A percentile compares a stretch with the other conserved stretches of the same genome.
Evolutionary conservation across 164 flowering plant genomes (phyloP).

Genomic region (Nymphaea colorata): DNA sequence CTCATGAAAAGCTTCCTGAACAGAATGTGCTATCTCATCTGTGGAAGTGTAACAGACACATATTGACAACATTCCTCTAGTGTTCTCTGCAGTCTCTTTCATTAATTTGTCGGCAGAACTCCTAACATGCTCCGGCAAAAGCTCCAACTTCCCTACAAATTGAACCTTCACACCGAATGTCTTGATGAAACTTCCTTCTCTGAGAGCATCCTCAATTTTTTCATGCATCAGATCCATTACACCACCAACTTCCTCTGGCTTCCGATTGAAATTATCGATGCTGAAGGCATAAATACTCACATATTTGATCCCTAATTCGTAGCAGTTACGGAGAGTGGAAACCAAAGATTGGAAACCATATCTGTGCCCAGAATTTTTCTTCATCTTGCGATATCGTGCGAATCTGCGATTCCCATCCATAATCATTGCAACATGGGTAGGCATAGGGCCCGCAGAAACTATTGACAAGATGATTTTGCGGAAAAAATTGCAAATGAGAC

Average conservation of each 20-base stretch:
- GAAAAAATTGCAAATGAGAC: constrained; percentile 6
- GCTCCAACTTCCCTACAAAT: constrained; percentile 56
- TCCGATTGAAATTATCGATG: constrained; percentile 66
- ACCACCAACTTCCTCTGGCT: constrained; percentile 46
- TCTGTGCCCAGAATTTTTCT: constrained; percentile 34
- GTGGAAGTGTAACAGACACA: constrained; percentile 67
- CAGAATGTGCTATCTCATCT: constrained; percentile 59
- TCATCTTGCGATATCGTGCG: constrained; percentile 30
- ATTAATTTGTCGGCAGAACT: constrained; percentile 56
- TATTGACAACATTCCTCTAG: constrained; percentile 29
- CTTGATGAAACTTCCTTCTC: constrained; percentile 41
- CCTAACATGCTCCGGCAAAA: constrained; percentile 40
- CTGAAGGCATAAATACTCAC: constrained; percentile 70
- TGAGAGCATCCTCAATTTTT: constrained; percentile 47
- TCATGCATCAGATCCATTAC: constrained; percentile 61
- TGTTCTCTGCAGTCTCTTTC: constrained; percentile 40
- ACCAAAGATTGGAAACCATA: constrained; percentile 36
- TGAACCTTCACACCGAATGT: constrained; percentile 39
- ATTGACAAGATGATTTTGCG: constrained; percentile 23
- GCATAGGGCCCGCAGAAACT: constrained; percentile 46
- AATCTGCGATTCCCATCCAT: constrained; percentile 67
- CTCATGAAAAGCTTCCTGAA: constrained; percentile 28
- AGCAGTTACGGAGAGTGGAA: constrained; percentile 48
- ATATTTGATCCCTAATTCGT: constrained; percentile 60
- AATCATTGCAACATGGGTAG: constrained; percentile 49